Conservation (phyloP, 768 basidiomycete species). For the Saitozyma sp. region DNA sequence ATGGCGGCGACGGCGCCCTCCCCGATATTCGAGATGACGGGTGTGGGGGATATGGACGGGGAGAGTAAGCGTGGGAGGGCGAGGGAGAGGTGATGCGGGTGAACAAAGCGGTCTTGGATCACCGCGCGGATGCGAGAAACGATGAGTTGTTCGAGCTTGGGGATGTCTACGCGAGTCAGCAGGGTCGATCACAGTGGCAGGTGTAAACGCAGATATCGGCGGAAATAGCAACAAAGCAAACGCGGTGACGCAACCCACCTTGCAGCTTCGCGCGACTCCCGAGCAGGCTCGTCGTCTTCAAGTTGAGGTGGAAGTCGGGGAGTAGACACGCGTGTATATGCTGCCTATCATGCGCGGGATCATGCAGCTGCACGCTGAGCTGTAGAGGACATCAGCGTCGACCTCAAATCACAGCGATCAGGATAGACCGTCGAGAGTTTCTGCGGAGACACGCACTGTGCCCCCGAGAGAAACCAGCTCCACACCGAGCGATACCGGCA, state of each 20-base stretch:
- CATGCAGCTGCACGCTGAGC: constrained; percentile 48
- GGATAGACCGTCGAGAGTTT: too few relatives aligned
- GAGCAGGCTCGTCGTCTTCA: constrained; percentile 86
- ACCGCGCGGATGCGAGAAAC: constrained; percentile 74
- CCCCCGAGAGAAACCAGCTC: constrained; percentile 81
- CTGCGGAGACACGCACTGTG: constrained; percentile 56
- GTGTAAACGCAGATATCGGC: too few relatives aligned
- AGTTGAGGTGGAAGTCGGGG: constrained; percentile 80
- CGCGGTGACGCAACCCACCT: constrained; percentile 25
- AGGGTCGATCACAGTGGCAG: background rate
- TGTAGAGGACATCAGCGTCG: constrained; percentile 13
- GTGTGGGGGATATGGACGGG: constrained; percentile 29
- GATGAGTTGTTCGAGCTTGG: constrained; percentile 94
- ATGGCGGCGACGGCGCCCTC: constrained; percentile 36
- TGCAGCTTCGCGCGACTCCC: constrained; percentile 96
- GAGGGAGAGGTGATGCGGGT: constrained; percentile 43
- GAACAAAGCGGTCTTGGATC: constrained; percentile 54
- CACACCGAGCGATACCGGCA: constrained; percentile 71
- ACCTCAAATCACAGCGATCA: background rate
- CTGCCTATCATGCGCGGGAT: constrained; percentile 55
- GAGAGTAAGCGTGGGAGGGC: constrained; percentile 41
- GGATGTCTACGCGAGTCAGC: constrained; percentile 63
- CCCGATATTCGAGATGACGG: constrained; percentile 36
- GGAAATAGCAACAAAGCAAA: background rate
- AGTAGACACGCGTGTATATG: constrained; percentile 74